Conservation (phyloP, 345 rosid genomes). For the Cochlearia excelsa region DNA sequence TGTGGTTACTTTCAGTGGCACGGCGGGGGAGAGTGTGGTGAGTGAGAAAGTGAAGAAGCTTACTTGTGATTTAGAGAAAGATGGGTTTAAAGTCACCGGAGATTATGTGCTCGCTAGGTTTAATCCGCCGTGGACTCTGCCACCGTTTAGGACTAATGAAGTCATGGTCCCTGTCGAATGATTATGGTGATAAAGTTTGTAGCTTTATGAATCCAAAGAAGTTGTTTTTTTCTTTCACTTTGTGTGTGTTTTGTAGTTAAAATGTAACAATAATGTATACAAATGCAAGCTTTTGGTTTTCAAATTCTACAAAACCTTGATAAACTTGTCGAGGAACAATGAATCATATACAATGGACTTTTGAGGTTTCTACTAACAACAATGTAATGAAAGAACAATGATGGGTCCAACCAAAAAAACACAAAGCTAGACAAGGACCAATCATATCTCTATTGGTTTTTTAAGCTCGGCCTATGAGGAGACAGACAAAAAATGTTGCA, state of each 20-base stretch:
- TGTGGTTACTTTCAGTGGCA: slow-evolving; percentile 67
- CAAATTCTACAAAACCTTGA: too few species aligned
- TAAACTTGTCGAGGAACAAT: too few species aligned
- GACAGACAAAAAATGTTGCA: slow-evolving; percentile 11
- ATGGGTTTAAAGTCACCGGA: slow-evolving; percentile 65
- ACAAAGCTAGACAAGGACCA: slow-evolving; percentile 4
- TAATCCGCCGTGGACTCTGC: slow-evolving; percentile 90
- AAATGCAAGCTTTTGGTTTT: neutral
- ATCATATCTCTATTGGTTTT: slow-evolving; percentile 2
- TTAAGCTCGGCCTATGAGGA: slow-evolving; percentile 4
- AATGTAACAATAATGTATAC: slow-evolving; percentile 16
- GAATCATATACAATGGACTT: neutral
- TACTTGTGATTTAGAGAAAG: slow-evolving; percentile 58
- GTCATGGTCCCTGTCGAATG: slow-evolving; percentile 73
- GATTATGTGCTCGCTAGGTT: slow-evolving; percentile 69
- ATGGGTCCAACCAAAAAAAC: neutral
- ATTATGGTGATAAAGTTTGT: slow-evolving; percentile 8
- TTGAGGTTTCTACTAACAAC: slow-evolving; percentile 22
- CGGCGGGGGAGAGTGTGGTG: slow-evolving; percentile 58
- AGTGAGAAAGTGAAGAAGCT: slow-evolving; percentile 66
- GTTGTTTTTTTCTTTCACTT: neutral
- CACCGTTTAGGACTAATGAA: slow-evolving; percentile 72
- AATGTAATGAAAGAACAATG: slow-evolving; percentile 10
- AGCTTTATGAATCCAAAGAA: slow-evolving; percentile 21
- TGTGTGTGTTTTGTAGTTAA: slow-evolving; percentile 16